Conservation (phyloP, 2,329 filamentous ascomycete species). For the Periconia sp. region DNA sequence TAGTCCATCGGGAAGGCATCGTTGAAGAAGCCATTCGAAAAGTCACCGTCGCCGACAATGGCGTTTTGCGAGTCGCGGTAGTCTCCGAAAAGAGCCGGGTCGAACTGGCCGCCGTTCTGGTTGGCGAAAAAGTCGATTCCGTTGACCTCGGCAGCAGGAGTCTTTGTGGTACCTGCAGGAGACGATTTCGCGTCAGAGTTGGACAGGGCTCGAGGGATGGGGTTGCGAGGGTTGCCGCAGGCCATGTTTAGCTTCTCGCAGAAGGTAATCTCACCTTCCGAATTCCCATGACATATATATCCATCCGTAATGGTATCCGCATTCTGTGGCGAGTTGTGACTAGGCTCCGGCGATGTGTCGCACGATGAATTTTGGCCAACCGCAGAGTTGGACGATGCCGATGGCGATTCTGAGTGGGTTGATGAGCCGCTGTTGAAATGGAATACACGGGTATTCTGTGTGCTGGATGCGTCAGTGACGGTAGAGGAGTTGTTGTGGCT, state of each 20-base stretch:
- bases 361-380: constrained; percentile 64
- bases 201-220: constrained; percentile 57
- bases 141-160: constrained; percentile 45
- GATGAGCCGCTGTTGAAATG: constrained; percentile 58
- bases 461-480: constrained; percentile 50
- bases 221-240: constrained; percentile 60
- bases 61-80: constrained; percentile 91
- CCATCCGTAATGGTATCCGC: constrained; percentile 59
- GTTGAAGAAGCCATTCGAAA: constrained; percentile 71
- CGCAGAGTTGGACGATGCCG: constrained; percentile 58
- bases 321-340: constrained; percentile 74
- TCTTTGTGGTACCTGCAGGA: constrained; percentile 44
- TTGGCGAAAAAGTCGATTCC: constrained; percentile 77
- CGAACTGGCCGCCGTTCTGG: constrained; percentile 85
- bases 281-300: constrained; percentile 55
- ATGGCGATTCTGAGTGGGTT: constrained; percentile 57
- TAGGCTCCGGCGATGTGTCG: constrained; percentile 79
- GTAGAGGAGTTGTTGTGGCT: constrained; percentile 29
- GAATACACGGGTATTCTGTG: constrained; percentile 55
- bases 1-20: constrained; percentile 86
- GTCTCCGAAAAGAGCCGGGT: constrained; percentile 88
- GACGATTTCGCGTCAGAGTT: constrained; percentile 48
- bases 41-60: constrained; percentile 70
- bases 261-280: constrained; percentile 60
- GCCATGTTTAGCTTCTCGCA: constrained; percentile 63